A percentile compares a stretch with the other conserved stretches of the same genome.
These are phyloP conservation scores for Panus rudis DNA, from an alignment of 768 basidiomycete genomes.

Conservation along the genomic window DNA sequence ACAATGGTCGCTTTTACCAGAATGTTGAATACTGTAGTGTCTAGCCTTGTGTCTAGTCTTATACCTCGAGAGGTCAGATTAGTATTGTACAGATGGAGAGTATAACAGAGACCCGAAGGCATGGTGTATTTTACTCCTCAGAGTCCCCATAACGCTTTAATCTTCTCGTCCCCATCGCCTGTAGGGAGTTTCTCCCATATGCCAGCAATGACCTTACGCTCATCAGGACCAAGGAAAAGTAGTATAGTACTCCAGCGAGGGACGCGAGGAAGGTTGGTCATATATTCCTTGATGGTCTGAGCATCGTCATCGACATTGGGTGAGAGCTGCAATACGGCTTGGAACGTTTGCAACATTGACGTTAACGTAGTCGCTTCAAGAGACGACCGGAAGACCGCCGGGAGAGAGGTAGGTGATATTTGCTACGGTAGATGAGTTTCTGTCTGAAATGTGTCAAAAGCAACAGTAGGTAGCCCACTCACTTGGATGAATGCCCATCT, in stretches of 20 bases:
- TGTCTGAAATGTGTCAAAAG: neutral
- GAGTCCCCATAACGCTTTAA: neutral
- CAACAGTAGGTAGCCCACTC: slow-evolving; percentile 17
- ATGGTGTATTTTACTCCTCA: too few species aligned
- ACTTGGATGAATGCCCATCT: slow-evolving; percentile 59
- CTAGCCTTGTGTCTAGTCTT: too few species aligned
- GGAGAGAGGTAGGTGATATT: slow-evolving; percentile 48
- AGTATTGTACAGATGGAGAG: too few species aligned
- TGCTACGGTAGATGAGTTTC: slow-evolving; percentile 29
- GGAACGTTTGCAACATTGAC: slow-evolving; percentile 50
- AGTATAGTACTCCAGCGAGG: slow-evolving; percentile 58
- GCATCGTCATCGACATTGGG: slow-evolving; percentile 13
- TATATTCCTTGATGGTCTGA: slow-evolving; percentile 34
- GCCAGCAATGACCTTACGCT: slow-evolving; percentile 41
- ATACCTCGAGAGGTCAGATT: too few species aligned
- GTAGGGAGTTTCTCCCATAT: slow-evolving; percentile 30
- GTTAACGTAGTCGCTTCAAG: slow-evolving; percentile 60
- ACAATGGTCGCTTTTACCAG: too few species aligned
- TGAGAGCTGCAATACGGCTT: slow-evolving; percentile 19
- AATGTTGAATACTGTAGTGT: too few species aligned
- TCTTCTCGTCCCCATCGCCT: neutral
- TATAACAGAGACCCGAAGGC: too few species aligned
- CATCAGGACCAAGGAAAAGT: slow-evolving; percentile 52
- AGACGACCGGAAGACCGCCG: slow-evolving; percentile 59
- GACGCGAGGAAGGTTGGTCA: slow-evolving; percentile 46